phyloP scores from a whole-genome alignment of 352 stramenopile species.

The Phytophthora chlamydospora region DNA sequence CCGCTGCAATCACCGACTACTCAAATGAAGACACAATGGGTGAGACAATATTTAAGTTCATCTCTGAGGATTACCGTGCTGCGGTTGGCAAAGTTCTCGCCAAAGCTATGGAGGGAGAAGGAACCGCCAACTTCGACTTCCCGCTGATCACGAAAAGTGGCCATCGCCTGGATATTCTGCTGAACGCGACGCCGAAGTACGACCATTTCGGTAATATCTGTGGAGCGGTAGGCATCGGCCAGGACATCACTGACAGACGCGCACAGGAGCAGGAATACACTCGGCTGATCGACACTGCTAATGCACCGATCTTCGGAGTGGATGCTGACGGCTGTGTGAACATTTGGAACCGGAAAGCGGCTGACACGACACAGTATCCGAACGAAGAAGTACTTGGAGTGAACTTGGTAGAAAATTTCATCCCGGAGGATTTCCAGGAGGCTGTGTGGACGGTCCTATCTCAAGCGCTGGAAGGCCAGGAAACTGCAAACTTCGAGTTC shows the following conservation, averaged over 20 bases:
- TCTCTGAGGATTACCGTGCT: slow-evolving; percentile 54
- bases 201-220: slow-evolving; percentile 70
- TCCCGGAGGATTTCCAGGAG: slow-evolving; percentile 54
- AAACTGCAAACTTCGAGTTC: slow-evolving; percentile 61
- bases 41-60: slow-evolving; percentile 75
- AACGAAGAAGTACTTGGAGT: slow-evolving; percentile 62
- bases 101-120: slow-evolving; percentile 42
- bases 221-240: slow-evolving; percentile 72
- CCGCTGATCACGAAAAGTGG: slow-evolving; percentile 64
- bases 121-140: slow-evolving; percentile 76
- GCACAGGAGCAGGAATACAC: slow-evolving; percentile 69
- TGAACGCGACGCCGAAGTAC: slow-evolving; percentile 68
- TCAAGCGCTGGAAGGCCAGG: slow-evolving; percentile 49
- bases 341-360: slow-evolving; percentile 83
- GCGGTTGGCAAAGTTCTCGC: slow-evolving; percentile 37
- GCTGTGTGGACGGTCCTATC: slow-evolving; percentile 51
- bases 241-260: slow-evolving; percentile 79
- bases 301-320: slow-evolving; percentile 82
- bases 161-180: slow-evolving; percentile 52
- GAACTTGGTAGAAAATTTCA: slow-evolving; percentile 75
- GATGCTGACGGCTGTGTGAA: slow-evolving; percentile 70
- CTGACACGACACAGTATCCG: slow-evolving; percentile 73
- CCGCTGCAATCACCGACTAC: slow-evolving; percentile 87
- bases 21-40: slow-evolving; percentile 85
- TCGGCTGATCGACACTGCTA: slow-evolving; percentile 47